Conservation (phyloP, 2,329 filamentous ascomycete species). For the Colletotrichum tofieldiae region DNA sequence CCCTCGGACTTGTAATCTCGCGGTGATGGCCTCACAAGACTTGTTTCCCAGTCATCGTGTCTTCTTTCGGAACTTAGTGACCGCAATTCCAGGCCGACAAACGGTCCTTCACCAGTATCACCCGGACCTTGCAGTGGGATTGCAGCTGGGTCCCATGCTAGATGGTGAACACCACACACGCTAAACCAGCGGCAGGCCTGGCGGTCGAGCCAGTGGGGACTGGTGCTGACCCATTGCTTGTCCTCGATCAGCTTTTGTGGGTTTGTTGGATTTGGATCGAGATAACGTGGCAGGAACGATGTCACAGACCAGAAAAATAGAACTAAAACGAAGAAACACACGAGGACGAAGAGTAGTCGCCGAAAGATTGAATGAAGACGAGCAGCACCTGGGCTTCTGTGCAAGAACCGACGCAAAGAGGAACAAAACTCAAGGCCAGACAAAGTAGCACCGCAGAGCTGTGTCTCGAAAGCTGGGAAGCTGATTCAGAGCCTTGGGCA, state of each 20-base stretch:
- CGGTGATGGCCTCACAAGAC: slow-evolving; percentile 19
- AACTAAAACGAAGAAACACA: slow-evolving; percentile 59
- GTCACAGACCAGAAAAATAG: slow-evolving; percentile 58
- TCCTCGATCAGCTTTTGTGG: slow-evolving; percentile 75
- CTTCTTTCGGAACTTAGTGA: no score
- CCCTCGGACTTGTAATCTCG: slow-evolving; percentile 32
- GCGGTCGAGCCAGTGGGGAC: slow-evolving; percentile 81
- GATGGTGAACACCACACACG: slow-evolving; percentile 83
- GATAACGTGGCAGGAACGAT: slow-evolving; percentile 66
- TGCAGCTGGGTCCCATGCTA: slow-evolving; percentile 73
- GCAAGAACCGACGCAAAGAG: no score
- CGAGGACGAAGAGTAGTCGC: slow-evolving; percentile 47
- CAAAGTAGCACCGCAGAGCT: no score
- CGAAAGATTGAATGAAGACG: not conserved
- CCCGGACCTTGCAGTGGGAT: slow-evolving; percentile 47
- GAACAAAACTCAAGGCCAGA: no score
- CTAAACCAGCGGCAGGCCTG: slow-evolving; percentile 85
- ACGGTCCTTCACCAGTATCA: slow-evolving; percentile 47
- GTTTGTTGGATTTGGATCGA: slow-evolving; percentile 74
- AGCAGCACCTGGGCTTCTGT: no score
- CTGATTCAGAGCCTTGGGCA: no score
- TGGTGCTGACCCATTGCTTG: slow-evolving; percentile 78
- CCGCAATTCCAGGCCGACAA: not conserved
- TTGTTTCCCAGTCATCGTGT: slow-evolving; percentile 44
- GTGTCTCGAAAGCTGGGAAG: no score